Evolutionary conservation across 768 basidiomycete genomes (phyloP).

Genomic region (Leccinum ochraceum): DNA sequence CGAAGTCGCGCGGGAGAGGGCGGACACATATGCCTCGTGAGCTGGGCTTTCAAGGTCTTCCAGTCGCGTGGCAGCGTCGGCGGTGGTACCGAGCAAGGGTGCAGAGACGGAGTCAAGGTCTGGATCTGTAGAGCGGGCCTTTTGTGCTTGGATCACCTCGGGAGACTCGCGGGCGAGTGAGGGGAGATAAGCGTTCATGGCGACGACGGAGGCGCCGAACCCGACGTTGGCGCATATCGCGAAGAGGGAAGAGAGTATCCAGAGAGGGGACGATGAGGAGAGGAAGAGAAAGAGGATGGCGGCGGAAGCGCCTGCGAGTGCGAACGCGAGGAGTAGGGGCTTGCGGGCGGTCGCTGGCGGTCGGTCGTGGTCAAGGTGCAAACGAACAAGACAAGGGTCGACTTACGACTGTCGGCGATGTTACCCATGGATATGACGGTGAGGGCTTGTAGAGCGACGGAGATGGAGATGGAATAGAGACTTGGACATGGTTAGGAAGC

Average conservation of each 20-base stretch:
- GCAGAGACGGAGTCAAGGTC: constrained; percentile 33
- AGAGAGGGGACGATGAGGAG: constrained; percentile 67
- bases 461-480: no score
- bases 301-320: constrained; percentile 65
- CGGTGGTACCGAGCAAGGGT: constrained; percentile 36
- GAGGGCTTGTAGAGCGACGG: no score
- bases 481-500: no score
- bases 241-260: constrained; percentile 67
- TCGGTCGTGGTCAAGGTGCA: constrained; percentile 6
- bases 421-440: no score
- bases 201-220: constrained; percentile 85
- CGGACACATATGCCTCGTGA: constrained; percentile 49
- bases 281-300: constrained; percentile 73
- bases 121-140: constrained; percentile 11
- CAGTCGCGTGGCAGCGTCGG: background rate
- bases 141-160: constrained; percentile 49
- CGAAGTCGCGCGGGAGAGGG: constrained; percentile 72
- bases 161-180: constrained; percentile 65
- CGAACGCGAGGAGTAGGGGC: constrained; percentile 73
- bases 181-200: constrained; percentile 89
- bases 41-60: constrained; percentile 10
- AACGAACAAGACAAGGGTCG: no score
- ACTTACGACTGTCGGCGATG: no score
- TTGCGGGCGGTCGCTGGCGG: constrained; percentile 67
- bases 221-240: constrained; percentile 80